phyloP scores from a whole-genome alignment of 768 basidiomycete genomes.

The Heimioporus sp. region DNA sequence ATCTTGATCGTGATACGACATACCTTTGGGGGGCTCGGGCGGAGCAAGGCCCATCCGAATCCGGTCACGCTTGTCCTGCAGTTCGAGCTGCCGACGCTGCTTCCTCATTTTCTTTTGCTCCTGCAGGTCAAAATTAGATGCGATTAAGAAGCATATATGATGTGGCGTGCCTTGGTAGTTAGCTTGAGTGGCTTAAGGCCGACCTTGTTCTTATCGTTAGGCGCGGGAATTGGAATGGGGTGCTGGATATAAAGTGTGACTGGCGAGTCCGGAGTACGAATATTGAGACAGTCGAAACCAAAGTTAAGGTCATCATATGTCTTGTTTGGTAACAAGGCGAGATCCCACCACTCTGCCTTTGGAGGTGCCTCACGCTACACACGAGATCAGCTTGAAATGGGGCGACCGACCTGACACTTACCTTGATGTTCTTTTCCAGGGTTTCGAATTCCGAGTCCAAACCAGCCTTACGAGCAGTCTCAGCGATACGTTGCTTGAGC shows the following conservation, averaged over 20 bases:
- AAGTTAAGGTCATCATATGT: constrained; percentile 71
- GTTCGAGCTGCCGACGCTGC: constrained; percentile 78
- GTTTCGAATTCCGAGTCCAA: constrained; percentile 91
- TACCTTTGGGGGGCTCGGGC: constrained; percentile 93
- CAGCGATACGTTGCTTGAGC: constrained; percentile 89
- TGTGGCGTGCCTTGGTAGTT: constrained; percentile 69
- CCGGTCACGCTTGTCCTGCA: constrained; percentile 93
- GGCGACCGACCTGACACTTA: constrained; percentile 30
- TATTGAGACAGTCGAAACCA: constrained; percentile 58
- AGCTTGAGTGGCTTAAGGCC: constrained; percentile 85
- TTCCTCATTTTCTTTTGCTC: constrained; percentile 98
- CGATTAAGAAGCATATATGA: neutral
- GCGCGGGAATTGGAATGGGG: constrained; percentile 93
- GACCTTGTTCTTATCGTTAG: constrained; percentile 78
- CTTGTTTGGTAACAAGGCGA: constrained; percentile 74
- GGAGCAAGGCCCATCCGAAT: constrained; percentile 95
- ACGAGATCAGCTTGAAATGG: constrained; percentile 2
- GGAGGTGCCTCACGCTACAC: constrained; percentile 83
- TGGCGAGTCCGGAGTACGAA: constrained; percentile 65
- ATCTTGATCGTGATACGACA: constrained; percentile 1
- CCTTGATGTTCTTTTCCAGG: constrained; percentile 86
- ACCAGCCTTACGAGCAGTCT: constrained; percentile 90
- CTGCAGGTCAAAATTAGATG: constrained; percentile 27
- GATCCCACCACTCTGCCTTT: constrained; percentile 97
- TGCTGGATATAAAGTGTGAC: constrained; percentile 94